Base-by-base conservation (phyloP, 108 stramenopile genomes). In the Skeletonema menzelii region DNA sequence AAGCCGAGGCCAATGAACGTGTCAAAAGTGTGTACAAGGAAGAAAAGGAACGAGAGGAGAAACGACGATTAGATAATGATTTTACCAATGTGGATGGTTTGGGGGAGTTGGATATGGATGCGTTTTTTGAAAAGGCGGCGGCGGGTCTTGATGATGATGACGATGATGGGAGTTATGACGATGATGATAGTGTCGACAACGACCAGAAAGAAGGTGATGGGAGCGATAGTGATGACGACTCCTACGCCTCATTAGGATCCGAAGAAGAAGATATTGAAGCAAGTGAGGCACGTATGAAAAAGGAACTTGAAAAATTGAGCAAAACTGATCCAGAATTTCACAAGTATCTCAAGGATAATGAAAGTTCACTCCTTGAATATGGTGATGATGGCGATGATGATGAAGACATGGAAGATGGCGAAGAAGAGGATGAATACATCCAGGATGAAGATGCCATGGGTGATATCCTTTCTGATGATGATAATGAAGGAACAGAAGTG, bases 291-390 rank as follows among this genome's bases (percentile, higher is more conserved):
- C 68, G 81, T 46, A 83, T 94, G 88, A 94, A 89, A 69, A 67
- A 64, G 55, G 86, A 95, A 79, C 87, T 97, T 76, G 86, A 78
- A 44, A 86, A 90, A 56, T 61, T 97, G 47, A 70, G 83, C 67
- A 70, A 86, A 37, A 79, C 87, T 22, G 96, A 97, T 77, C 96
- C 96, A 15, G 96, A 97, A 46, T 97, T 97, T 73, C 90, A 94
- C 73, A 76, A 91, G 56, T 94, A 91, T 73, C 72, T 97, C 42
- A 68, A 87, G 74, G 88, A 95, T 60, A 95, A 97, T 72, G 91
- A 95, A 63, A 81, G 85, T 32, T 69, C 80, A 19, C 61, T 97
- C 35, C 74, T 97, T 17, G 84, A 94, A 20, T 93, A 88, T 69
- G 89, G 80, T 17, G 55, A 88, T 10, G 85, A 86, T 27, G 75